Percentiles rank a stretch among this genome's conserved stretches.
Conservation (phyloP, 2,329 filamentous ascomycete species). For the Stachybotrys elegans region DNA sequence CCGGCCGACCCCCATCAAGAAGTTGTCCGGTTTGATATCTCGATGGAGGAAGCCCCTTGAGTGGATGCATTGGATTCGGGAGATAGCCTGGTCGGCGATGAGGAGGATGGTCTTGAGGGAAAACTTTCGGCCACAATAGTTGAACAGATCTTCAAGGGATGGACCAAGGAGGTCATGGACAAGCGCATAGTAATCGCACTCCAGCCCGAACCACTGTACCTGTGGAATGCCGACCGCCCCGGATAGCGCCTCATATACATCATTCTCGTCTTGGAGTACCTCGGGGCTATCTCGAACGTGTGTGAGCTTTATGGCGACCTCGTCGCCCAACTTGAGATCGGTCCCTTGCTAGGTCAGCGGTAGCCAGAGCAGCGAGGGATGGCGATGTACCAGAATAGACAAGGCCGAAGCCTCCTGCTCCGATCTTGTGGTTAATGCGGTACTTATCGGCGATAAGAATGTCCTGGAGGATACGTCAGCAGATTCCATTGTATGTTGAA, state of each 20-base stretch:
- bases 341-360: slow-evolving; percentile 11
- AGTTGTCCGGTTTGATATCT: slow-evolving; percentile 18
- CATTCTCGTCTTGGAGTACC: slow-evolving; percentile 11
- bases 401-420: slow-evolving; percentile 12
- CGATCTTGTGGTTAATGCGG: slow-evolving; percentile 14
- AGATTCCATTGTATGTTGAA: neutral
- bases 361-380: neutral
- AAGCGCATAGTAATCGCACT: slow-evolving; percentile 15
- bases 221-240: slow-evolving; percentile 14
- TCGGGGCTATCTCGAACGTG: slow-evolving; percentile 1
- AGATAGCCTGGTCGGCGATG: slow-evolving; percentile 14
- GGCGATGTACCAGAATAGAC: slow-evolving; percentile 12
- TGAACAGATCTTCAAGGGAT: slow-evolving; percentile 61
- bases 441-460: slow-evolving; percentile 13
- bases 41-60: slow-evolving; percentile 11
- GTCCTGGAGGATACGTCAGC: slow-evolving; percentile 6
- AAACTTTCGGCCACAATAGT: slow-evolving; percentile 12
- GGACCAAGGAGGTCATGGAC: slow-evolving; percentile 41
- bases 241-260: slow-evolving; percentile 9
- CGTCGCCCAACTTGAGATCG: slow-evolving; percentile 17
- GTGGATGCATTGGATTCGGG: slow-evolving; percentile 13
- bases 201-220: slow-evolving; percentile 14
- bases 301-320: slow-evolving; percentile 27
- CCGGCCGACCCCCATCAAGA: slow-evolving; percentile 15
- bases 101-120: slow-evolving; percentile 18